Base-by-base conservation (phyloP, 176 grass and related monocot genomes). In the Lolium perenne region DNA sequence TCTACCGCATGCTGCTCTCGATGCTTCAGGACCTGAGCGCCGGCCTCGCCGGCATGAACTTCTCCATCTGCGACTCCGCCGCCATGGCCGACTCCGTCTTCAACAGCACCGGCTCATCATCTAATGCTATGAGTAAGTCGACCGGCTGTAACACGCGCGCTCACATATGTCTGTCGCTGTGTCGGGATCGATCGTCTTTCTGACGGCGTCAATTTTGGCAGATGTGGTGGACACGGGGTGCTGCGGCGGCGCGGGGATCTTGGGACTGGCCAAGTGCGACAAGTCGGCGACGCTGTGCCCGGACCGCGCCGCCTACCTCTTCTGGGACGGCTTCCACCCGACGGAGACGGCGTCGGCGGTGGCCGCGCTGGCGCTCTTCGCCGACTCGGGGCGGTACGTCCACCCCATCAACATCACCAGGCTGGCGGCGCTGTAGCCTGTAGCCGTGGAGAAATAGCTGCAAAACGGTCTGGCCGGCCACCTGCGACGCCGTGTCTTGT, bases 291-390 rank as follows among this genome's bases (percentile, higher is more conserved):
- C 38, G 17, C 10, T 92, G 49, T 98, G 96, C 88, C 56, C 9
- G 0, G 50, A 83, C 48, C 90, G 93, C 8, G 35, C 17, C n/a
- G 72, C 55, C 54, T 68, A 86, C 71, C 69, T 98, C 56, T 98
- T 95, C 88, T 98, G 90, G 91, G 96, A 98, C 80, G 46, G 55
- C 21, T 84, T 78, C 60, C 96, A 98, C 74, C 86, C 92, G 1
- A 92, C 91, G 13, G 88, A 91, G 0, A 59, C 77, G 6, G 85
- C 71, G 10, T 63, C 90, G 7, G 29, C 26, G 38, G 0, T 92
- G 12, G 76, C 40, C 14, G 86, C 93, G 26, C 0, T 14, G 0
- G 53, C 7, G 65, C 84, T 91, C 15, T 95, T 92, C 49, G 8
- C 0, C 48, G 91, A 83, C 84, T 20, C 43, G 1, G 80, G 43